A percentile compares a stretch with the other conserved stretches of the same genome.
Conservation (phyloP, 23 red algal genomes). For the Agarophyton chilense region DNA sequence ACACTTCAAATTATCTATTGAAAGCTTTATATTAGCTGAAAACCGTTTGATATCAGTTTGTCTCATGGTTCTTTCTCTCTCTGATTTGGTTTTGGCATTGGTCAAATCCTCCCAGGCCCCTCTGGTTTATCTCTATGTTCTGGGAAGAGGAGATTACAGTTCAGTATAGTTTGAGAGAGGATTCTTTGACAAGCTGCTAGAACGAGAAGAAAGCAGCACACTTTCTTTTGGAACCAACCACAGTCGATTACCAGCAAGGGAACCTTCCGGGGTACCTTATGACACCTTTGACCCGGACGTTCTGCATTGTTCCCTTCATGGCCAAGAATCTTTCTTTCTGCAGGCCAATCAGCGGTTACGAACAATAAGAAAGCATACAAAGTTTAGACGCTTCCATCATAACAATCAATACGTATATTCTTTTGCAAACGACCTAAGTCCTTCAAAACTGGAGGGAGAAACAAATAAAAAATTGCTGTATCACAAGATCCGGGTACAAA, state of each 20-base stretch:
- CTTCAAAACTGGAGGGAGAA: not conserved
- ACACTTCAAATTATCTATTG: not conserved
- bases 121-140: not conserved
- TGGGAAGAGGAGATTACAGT: not conserved
- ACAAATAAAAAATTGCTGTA: not conserved
- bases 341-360: constrained; percentile 7
- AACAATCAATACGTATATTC: not conserved
- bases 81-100: not conserved
- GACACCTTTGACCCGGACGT: not conserved
- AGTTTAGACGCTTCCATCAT: not conserved
- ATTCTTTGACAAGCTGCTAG: not conserved
- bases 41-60: not conserved
- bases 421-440: not conserved
- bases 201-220: no score
- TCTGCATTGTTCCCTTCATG: not conserved
- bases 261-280: not conserved
- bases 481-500: constrained; percentile 20
- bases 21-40: not conserved
- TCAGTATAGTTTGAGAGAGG: not conserved
- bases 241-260: not conserved
- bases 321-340: constrained; percentile 6
- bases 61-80: not conserved
- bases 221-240: not conserved
- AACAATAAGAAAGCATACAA: not conserved
- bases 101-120: not conserved